Conservation (phyloP, 768 basidiomycete species). For the Lentinula boryana region DNA sequence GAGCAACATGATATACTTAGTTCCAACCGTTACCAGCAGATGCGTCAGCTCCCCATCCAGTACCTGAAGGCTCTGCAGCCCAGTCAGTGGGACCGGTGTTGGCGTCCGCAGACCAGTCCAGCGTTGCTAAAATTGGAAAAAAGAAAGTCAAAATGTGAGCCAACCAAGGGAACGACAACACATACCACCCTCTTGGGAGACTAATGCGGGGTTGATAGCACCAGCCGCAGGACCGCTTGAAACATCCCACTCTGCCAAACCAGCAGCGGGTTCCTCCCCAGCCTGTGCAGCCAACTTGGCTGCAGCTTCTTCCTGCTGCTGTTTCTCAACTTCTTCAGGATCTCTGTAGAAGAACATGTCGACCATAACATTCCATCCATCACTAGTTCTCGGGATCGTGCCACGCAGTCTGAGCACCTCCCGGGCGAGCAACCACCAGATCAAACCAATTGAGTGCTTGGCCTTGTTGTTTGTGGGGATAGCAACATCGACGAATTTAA, state of each 20-base stretch:
- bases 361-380: conserved; percentile 98
- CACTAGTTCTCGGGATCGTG: conserved; percentile 83
- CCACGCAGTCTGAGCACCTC: conserved; percentile 96
- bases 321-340: conserved; percentile 98
- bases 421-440: conserved; percentile 96
- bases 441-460: conserved; percentile 92
- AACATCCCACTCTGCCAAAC: conserved; percentile 68
- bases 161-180: conserved; percentile 4
- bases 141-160: not conserved
- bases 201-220: conserved; percentile 72
- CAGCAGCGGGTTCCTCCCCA: conserved; percentile 42
- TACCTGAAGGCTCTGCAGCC: conserved; percentile 71
- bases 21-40: conserved; percentile 27
- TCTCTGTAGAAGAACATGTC: conserved; percentile 99
- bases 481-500: conserved; percentile 96
- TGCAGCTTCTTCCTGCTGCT: conserved; percentile 89
- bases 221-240: conserved; percentile 62
- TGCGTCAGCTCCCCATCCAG: conserved; percentile 38
- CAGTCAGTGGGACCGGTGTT: conserved; percentile 62
- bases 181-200: conserved; percentile 52
- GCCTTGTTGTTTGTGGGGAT: conserved; percentile 99
- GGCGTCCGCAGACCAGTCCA: conserved; percentile 82
- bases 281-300: conserved; percentile 71
- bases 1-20: conserved; percentile 8
- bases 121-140: conserved; percentile 31